Evolutionary conservation across 2,329 filamentous ascomycete genomes (phyloP).

Genomic region (Ophiostoma triangulosporum): DNA sequence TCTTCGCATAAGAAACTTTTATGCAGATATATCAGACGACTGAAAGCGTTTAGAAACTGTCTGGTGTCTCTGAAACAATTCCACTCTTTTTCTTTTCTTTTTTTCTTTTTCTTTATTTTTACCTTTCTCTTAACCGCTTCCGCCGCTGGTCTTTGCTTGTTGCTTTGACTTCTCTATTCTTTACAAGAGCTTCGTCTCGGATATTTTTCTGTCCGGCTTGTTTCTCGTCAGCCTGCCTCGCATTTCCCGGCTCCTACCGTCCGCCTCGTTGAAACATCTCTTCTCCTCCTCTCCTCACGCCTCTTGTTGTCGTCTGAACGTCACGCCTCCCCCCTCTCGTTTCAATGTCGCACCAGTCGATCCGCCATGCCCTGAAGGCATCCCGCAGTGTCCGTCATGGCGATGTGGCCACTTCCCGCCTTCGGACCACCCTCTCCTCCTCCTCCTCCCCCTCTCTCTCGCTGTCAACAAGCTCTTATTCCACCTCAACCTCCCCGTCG

Average conservation of each 20-base stretch:
- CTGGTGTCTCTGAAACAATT: neutral
- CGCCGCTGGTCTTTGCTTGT: neutral
- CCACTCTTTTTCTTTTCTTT: neutral
- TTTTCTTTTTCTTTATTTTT: neutral
- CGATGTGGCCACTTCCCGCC: neutral
- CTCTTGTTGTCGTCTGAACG: neutral
- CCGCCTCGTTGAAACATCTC: neutral
- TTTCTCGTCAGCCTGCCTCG: neutral
- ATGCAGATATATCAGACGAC: constrained; percentile 3
- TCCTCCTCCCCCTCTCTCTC: neutral
- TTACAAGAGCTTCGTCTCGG: neutral
- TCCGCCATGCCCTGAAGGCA: constrained; percentile 11
- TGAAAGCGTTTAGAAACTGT: neutral
- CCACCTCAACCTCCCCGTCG: neutral
- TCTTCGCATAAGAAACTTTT: constrained; percentile 6
- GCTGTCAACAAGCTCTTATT: neutral
- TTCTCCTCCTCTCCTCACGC: neutral
- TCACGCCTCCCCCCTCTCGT: neutral
- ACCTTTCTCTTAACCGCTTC: neutral
- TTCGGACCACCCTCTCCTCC: neutral
- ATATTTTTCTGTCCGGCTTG: neutral
- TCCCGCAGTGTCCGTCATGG: constrained; percentile 3
- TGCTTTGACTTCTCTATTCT: neutral
- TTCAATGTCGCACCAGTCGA: constrained; percentile 12
- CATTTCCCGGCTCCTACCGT: neutral